phyloP scores from a whole-genome alignment of 306 rosid genomes.

The Lagenaria siceraria region DNA sequence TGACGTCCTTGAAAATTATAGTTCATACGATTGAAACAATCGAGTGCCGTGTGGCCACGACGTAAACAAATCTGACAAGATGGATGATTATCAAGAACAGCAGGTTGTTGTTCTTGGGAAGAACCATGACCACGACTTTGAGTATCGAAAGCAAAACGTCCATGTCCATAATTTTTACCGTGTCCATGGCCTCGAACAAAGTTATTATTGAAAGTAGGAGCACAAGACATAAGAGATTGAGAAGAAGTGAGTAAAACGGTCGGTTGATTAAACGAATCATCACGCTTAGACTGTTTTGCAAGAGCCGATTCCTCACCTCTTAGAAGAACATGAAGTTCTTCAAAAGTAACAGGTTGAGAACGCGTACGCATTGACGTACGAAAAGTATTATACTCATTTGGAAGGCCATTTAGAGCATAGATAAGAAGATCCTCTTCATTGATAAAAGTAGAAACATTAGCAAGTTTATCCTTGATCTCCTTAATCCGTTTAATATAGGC shows the following conservation, averaged over 20 bases:
- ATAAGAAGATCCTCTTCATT: constrained; percentile 4
- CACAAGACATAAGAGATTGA: not conserved
- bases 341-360: not conserved
- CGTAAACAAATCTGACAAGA: not conserved
- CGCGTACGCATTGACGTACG: not conserved
- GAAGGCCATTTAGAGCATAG: constrained; percentile 2
- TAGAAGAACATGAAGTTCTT: not conserved
- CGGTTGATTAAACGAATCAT: not conserved
- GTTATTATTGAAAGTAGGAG: not conserved
- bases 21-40: constrained; percentile 1
- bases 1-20: not conserved
- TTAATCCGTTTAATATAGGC: not conserved
- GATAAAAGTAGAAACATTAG: not conserved
- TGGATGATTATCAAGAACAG: not conserved
- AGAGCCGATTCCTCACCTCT: not conserved
- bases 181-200: not conserved
- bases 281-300: not conserved
- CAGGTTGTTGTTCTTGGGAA: not conserved
- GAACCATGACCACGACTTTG: not conserved
- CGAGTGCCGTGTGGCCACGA: not conserved
- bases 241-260: not conserved
- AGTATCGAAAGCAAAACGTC: not conserved
- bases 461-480: constrained; percentile 1
- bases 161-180: not conserved
- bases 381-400: not conserved